phyloP scores from a whole-genome alignment of 345 rosid genomes.

The Bruguiera parviflora region DNA sequence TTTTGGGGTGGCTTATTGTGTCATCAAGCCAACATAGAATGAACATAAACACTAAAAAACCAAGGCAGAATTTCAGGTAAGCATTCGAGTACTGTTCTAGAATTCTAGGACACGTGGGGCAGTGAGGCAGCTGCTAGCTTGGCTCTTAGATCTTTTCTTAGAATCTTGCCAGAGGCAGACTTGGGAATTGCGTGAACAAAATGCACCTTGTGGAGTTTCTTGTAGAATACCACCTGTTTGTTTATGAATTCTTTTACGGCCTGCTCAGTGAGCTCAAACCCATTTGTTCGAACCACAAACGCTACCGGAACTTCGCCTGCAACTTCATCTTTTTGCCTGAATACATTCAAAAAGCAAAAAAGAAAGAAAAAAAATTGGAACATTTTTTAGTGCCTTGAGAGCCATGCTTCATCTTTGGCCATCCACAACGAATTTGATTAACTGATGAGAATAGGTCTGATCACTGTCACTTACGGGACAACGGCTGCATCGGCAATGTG shows the following conservation, averaged over 20 bases:
- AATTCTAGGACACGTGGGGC: constrained; percentile 8
- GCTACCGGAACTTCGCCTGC: constrained; percentile 97
- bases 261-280: constrained; percentile 54
- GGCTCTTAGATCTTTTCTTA: constrained; percentile 78
- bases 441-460: too few species aligned
- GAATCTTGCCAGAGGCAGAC: constrained; percentile 84
- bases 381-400: background rate
- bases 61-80: background rate
- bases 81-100: background rate
- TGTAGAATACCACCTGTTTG: constrained; percentile 91
- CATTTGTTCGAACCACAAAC: constrained; percentile 69
- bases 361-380: background rate
- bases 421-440: too few species aligned
- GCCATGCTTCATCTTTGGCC: too few species aligned
- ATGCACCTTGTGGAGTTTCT: constrained; percentile 68
- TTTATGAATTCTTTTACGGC: constrained; percentile 66
- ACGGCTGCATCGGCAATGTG: constrained; percentile 86
- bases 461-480: constrained; percentile 56
- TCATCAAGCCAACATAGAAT: too few species aligned
- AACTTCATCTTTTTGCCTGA: constrained; percentile 70
- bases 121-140: constrained; percentile 36
- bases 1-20: too few species aligned
- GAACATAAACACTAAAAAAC: too few species aligned
- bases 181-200: constrained; percentile 82
- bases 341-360: background rate